A percentile compares a stretch with the other conserved stretches of the same genome.
These are phyloP conservation scores for Fusarium camptoceras DNA, from an alignment of 2,329 filamentous ascomycete species.

Conservation along the genomic window DNA sequence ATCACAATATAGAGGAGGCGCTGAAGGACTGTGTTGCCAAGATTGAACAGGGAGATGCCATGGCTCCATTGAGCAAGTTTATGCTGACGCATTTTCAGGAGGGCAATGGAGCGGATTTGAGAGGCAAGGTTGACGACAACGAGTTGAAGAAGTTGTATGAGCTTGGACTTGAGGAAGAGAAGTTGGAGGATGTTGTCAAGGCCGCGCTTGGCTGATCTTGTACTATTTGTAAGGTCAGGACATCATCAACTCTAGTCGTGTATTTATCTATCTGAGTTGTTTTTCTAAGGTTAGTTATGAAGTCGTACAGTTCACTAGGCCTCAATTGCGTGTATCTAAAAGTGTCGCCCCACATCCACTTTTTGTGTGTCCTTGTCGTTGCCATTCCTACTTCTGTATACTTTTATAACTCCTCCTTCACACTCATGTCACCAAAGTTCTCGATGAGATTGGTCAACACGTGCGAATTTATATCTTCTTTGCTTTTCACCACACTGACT, in stretches of 20 bases:
- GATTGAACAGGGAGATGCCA: constrained; percentile 2
- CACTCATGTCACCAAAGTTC: constrained; percentile 16
- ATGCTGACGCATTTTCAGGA: constrained; percentile 23
- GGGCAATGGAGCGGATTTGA: constrained; percentile 4
- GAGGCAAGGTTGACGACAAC: constrained; percentile 5
- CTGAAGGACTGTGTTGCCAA: constrained; percentile 5
- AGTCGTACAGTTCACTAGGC: too few relatives aligned
- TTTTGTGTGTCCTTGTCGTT: not conserved
- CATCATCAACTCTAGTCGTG: too few relatives aligned
- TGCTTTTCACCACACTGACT: constrained; percentile 46
- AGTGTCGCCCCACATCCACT: not conserved
- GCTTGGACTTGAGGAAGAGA: constrained; percentile 11
- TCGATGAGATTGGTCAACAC: constrained; percentile 44
- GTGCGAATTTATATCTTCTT: constrained; percentile 42
- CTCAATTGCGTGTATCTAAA: not conserved
- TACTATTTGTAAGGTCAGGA: not conserved
- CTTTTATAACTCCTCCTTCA: not conserved
- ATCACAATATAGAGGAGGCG: constrained; percentile 1
- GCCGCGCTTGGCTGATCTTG: not conserved
- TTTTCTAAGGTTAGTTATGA: too few relatives aligned
- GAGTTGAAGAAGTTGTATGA: constrained; percentile 3
- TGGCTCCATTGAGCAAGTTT: constrained; percentile 20
- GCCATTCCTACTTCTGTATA: too few relatives aligned
- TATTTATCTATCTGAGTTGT: too few relatives aligned
- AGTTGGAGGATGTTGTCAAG: not conserved